Evolutionary conservation across 2,329 filamentous ascomycete species (phyloP).

Genomic region (Dactylonectria macrodidyma): DNA sequence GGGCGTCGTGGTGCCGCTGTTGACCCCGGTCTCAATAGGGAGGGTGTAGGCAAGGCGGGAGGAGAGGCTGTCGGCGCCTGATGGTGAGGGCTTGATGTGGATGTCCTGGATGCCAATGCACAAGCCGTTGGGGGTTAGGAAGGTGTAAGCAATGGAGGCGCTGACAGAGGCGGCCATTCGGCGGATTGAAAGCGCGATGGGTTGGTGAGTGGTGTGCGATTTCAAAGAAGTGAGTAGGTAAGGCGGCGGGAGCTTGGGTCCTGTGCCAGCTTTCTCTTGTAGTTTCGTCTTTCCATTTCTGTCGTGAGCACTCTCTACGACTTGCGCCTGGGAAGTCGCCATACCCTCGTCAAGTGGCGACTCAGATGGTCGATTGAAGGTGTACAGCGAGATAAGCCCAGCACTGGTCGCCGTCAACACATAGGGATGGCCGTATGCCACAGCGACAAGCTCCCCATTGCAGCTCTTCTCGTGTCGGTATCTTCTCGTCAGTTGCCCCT

Average conservation of each 20-base stretch:
- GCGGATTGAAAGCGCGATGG: slow-evolving; percentile 88
- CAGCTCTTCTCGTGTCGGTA: slow-evolving; percentile 75
- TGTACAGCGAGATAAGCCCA: slow-evolving; percentile 84
- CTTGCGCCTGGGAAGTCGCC: slow-evolving; percentile 9
- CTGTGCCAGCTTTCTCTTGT: slow-evolving; percentile 3
- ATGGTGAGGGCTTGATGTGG: slow-evolving; percentile 64
- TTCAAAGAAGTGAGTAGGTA: slow-evolving; percentile 81
- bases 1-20: slow-evolving; percentile 8
- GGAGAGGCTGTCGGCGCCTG: slow-evolving; percentile 52
- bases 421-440: slow-evolving; percentile 83
- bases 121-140: slow-evolving; percentile 86
- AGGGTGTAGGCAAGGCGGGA: slow-evolving; percentile 56
- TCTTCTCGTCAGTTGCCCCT: slow-evolving; percentile 60
- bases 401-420: slow-evolving; percentile 83
- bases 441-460: slow-evolving; percentile 76
- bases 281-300: slow-evolving; percentile 5
- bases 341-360: slow-evolving; percentile 22
- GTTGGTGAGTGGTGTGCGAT: slow-evolving; percentile 84
- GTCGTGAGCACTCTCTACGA: neutral
- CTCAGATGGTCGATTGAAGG: slow-evolving; percentile 61
- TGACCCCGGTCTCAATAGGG: slow-evolving; percentile 48
- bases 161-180: slow-evolving; percentile 74
- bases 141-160: slow-evolving; percentile 90
- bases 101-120: slow-evolving; percentile 94
- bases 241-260: slow-evolving; percentile 43